Base-by-base conservation (phyloP, 805 yeast species). In the Cyberlindnera mrakii region DNA sequence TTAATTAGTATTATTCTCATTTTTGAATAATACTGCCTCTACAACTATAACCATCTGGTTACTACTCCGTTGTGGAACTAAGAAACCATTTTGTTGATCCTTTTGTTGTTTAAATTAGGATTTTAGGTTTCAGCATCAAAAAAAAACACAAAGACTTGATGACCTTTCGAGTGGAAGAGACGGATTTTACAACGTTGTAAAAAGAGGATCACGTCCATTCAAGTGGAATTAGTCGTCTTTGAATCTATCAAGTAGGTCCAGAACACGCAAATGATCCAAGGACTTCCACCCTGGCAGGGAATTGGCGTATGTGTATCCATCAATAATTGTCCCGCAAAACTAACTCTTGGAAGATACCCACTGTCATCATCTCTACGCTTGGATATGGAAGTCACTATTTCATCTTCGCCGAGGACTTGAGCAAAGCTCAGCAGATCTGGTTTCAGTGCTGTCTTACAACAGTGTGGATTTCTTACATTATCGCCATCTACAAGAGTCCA, bases 401-500 rank as follows among this genome's bases (percentile, higher is more conserved):
- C 52, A 72, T 86, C 40, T 72, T 81, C 43, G 47, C 63, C 4
- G 65, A 74, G 39, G 69, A 69, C 47, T 58, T 77, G 37, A 45
- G 74, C 3, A 13, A 30, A 1, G 37, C 48, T 1, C 60, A 65
- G 16, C 85, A 76, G 50, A 33, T 72, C 1, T 55, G 66, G 58
- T 80, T 73, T 56, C 72, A 82, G 49, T 41, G 64, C 16, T 64
- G 67, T 32, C 50, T 81, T 2, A 55, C 71, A 0, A 68, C 80
- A 75, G 68, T 82, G 3, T 88, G 95, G 95, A 30, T 85, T 1
- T 77, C 90, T 0, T 91, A 91, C 57, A 55, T 64, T 37, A 53
- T 83, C 23, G 97, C 97, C 1, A 80, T 89, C 2, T 54, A 52
- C 18, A 72, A 67, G 4, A 64, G 68, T 9, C 90, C 98, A 0